Percentiles rank a stretch among this genome's conserved stretches.
phyloP scores from a whole-genome alignment of 345 rosid species.

The Melaleuca quinquenervia region DNA sequence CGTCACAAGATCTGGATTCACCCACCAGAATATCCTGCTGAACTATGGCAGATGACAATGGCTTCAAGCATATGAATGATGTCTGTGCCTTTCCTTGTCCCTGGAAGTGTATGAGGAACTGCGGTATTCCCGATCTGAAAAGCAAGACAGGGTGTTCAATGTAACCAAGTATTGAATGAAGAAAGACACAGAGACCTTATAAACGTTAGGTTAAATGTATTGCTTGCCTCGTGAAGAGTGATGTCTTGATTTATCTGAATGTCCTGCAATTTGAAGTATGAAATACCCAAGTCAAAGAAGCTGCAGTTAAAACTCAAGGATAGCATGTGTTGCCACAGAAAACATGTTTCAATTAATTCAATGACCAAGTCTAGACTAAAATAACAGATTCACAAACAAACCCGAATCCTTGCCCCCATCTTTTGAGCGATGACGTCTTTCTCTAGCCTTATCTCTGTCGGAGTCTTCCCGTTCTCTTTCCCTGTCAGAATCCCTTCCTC shows the following conservation, averaged over 20 bases:
- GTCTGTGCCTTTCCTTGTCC: slow-evolving; percentile 58
- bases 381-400: slow-evolving; percentile 4
- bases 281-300: background rate
- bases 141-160: background rate
- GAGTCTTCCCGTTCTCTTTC: slow-evolving; percentile 61
- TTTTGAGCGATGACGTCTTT: slow-evolving; percentile 52
- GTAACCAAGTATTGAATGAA: background rate
- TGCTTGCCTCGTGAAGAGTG: slow-evolving; percentile 57
- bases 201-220: background rate
- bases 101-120: slow-evolving; percentile 48
- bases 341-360: background rate
- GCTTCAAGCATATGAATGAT: slow-evolving; percentile 21
- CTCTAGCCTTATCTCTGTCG: slow-evolving; percentile 59
- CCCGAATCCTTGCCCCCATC: slow-evolving; percentile 70
- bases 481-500: slow-evolving; percentile 70
- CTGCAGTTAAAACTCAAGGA: background rate
- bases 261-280: slow-evolving; percentile 18
- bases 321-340: background rate
- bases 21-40: background rate
- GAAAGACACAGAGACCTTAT: background rate
- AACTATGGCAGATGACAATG: background rate
- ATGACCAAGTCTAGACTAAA: background rate
- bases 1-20: background rate
- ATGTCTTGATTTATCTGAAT: slow-evolving; percentile 59
- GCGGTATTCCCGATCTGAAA: slow-evolving; percentile 46